A percentile compares a stretch with the other conserved stretches of the same genome.
Evolutionary conservation across 306 rosid genomes (phyloP).

Genomic region (Malus sylvestris): DNA sequence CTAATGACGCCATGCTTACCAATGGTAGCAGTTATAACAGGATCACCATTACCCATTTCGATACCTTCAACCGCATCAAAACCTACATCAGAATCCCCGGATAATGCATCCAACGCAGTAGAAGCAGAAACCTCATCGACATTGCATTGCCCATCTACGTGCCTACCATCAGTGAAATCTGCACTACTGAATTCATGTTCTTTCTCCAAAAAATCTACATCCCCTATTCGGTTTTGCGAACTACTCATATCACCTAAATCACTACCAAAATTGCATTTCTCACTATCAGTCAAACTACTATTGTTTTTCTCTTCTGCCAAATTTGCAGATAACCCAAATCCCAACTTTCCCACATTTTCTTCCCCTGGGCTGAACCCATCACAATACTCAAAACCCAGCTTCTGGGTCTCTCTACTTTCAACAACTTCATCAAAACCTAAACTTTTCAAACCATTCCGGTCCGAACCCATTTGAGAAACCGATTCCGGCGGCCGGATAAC

Average conservation of each 20-base stretch:
- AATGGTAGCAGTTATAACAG: slow-evolving; percentile 36
- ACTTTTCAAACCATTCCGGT: neutral
- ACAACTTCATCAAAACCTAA: slow-evolving; percentile 7
- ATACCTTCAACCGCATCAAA: slow-evolving; percentile 3
- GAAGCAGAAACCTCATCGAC: neutral
- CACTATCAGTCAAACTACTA: slow-evolving; percentile 12
- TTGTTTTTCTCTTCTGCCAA: slow-evolving; percentile 2
- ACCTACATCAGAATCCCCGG: neutral
- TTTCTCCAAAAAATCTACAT: slow-evolving; percentile 1
- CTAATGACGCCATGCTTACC: slow-evolving; percentile 52
- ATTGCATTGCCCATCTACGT: neutral
- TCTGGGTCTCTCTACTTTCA: slow-evolving; percentile 19
- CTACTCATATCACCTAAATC: neutral
- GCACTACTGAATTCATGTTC: neutral
- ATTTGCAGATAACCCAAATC: neutral
- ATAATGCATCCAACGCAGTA: neutral
- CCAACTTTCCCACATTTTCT: neutral
- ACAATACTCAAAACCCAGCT: slow-evolving; percentile 4
- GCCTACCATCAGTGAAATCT: neutral
- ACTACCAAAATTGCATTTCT: slow-evolving; percentile 6
- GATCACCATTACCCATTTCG: slow-evolving; percentile 5
- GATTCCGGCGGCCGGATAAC: slow-evolving; percentile 29
- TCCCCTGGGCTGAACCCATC: neutral
- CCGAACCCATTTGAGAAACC: slow-evolving; percentile 4
- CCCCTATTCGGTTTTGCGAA: neutral